phyloP scores from a whole-genome alignment of 768 basidiomycete species.

The Pleurotus citrinopileatus region DNA sequence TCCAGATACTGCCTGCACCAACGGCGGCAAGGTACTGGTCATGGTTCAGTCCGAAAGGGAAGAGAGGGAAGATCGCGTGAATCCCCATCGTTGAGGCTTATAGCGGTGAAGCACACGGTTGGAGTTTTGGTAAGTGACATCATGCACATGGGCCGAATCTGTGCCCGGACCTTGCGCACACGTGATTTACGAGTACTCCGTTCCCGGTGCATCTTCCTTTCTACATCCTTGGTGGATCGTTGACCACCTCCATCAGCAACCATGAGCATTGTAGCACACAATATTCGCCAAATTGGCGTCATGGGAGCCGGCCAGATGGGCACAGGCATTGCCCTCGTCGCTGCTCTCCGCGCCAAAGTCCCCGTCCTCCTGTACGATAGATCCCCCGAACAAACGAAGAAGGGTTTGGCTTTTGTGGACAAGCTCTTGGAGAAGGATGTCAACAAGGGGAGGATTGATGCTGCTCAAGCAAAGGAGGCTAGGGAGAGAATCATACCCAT shows the following conservation, averaged over 20 bases:
- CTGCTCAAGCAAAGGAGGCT: slow-evolving; percentile 71
- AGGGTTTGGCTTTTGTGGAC: slow-evolving; percentile 74
- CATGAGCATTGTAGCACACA: slow-evolving; percentile 47
- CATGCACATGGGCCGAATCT: too few relatives aligned
- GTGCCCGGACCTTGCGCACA: neutral
- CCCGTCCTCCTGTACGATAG: slow-evolving; percentile 85
- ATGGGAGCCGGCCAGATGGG: slow-evolving; percentile 86
- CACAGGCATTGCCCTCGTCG: slow-evolving; percentile 86
- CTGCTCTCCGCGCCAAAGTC: slow-evolving; percentile 81
- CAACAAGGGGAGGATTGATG: slow-evolving; percentile 70
- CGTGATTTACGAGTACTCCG: too few relatives aligned
- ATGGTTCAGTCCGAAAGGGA: slow-evolving; percentile 28
- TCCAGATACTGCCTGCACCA: slow-evolving; percentile 57
- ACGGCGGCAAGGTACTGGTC: slow-evolving; percentile 58
- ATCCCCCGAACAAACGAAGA: slow-evolving; percentile 68
- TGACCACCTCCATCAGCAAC: neutral
- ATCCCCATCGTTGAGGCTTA: neutral
- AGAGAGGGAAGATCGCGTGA: neutral
- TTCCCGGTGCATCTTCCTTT: neutral
- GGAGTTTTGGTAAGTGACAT: too few relatives aligned
- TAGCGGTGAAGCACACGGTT: too few relatives aligned
- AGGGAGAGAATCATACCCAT: slow-evolving; percentile 62
- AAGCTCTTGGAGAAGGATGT: slow-evolving; percentile 88
- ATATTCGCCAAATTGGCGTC: slow-evolving; percentile 72
- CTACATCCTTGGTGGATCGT: too few relatives aligned